Evolutionary conservation across 768 basidiomycete species (phyloP).

Genomic region (Trametes cingulata): DNA sequence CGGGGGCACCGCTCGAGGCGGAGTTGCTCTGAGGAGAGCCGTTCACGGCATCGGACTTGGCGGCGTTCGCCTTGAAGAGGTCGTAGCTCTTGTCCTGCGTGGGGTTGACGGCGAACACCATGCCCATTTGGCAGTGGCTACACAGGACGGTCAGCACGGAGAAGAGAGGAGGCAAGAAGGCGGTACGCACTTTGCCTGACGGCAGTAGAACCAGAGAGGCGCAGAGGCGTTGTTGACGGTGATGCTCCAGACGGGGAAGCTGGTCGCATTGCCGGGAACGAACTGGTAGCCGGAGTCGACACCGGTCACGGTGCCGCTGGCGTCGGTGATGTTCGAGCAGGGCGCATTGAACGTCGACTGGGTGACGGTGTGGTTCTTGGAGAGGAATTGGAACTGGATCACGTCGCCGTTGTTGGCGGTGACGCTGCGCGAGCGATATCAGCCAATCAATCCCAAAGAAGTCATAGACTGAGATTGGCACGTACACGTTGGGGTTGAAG

Average conservation of each 20-base stretch:
- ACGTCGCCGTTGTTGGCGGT: slow-evolving; percentile 46
- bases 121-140: slow-evolving; percentile 53
- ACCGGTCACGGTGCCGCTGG: slow-evolving; percentile 35
- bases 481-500: slow-evolving; percentile 29
- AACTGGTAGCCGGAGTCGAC: slow-evolving; percentile 54
- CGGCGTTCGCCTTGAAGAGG: slow-evolving; percentile 39
- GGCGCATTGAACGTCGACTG: slow-evolving; percentile 61
- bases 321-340: slow-evolving; percentile 42
- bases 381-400: slow-evolving; percentile 50
- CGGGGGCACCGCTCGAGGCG: neutral
- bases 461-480: neutral
- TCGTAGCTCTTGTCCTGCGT: slow-evolving; percentile 47
- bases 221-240: slow-evolving; percentile 45
- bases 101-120: slow-evolving; percentile 65
- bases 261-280: slow-evolving; percentile 34
- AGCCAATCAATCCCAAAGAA: neutral
- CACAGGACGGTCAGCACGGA: slow-evolving; percentile 9
- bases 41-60: slow-evolving; percentile 11
- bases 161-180: slow-evolving; percentile 21
- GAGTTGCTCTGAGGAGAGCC: slow-evolving; percentile 8
- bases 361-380: slow-evolving; percentile 52
- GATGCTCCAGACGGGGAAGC: slow-evolving; percentile 47
- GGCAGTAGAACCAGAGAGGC: slow-evolving; percentile 66
- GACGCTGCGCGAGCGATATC: slow-evolving; percentile 35
- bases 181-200: slow-evolving; percentile 39